Evolutionary conservation across 768 basidiomycete species (phyloP).

Genomic region (Boletus sp.): DNA sequence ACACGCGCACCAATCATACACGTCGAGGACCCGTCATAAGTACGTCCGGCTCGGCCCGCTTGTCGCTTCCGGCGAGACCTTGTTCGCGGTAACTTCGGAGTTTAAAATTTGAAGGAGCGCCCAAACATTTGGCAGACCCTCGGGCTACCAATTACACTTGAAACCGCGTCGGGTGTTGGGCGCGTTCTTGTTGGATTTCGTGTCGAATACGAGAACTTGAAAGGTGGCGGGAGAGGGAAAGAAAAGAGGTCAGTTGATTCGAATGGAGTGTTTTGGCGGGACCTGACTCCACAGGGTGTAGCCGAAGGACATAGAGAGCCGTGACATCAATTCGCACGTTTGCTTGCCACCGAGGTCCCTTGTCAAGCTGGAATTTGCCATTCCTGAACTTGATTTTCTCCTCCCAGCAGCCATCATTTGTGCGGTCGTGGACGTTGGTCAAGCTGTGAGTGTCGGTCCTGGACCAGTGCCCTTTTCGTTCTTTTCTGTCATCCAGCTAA

Average conservation of each 20-base stretch:
- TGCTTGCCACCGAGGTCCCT: slow-evolving; percentile 8
- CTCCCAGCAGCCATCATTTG: slow-evolving; percentile 2
- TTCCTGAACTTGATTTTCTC: slow-evolving; percentile 13
- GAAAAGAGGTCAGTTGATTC: slow-evolving; percentile 7
- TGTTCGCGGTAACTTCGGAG: slow-evolving; percentile 17
- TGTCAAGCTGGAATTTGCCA: slow-evolving; percentile 20
- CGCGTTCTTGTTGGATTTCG: not conserved
- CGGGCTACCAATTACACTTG: not conserved
- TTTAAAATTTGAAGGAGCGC: slow-evolving; percentile 21
- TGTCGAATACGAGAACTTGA: not conserved
- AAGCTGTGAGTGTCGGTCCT: slow-evolving; percentile 10
- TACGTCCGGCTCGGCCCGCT: slow-evolving; percentile 20
- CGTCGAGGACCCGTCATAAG: too few species aligned
- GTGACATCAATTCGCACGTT: slow-evolving; percentile 31
- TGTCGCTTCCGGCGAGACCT: slow-evolving; percentile 14
- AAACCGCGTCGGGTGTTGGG: not conserved
- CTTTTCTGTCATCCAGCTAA: slow-evolving; percentile 16
- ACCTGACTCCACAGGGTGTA: slow-evolving; percentile 1
- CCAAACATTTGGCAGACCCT: not conserved
- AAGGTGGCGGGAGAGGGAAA: not conserved
- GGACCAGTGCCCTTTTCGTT: slow-evolving; percentile 9
- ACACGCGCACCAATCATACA: not conserved
- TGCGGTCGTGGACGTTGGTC: not conserved
- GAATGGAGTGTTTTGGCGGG: not conserved
- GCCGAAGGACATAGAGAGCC: slow-evolving; percentile 1